Conservation (phyloP, 2,329 filamentous ascomycete species). For the Trichoderma polysporum region DNA sequence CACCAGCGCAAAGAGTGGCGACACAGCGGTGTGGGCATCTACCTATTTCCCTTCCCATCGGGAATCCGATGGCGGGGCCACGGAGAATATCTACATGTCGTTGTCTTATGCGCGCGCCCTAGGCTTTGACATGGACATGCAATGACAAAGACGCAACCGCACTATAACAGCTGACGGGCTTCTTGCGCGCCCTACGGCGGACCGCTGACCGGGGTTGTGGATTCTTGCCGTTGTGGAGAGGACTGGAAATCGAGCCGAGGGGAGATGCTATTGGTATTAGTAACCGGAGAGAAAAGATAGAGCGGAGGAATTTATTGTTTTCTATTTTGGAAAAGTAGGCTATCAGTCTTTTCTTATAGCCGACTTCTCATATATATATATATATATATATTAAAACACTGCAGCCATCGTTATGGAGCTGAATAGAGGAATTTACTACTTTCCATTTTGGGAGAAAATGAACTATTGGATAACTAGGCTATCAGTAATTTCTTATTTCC, state of each 20-base stretch:
- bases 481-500: too few relatives aligned
- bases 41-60: neutral
- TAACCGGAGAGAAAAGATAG: neutral
- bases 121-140: neutral
- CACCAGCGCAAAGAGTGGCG: neutral
- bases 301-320: neutral
- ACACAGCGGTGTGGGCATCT: neutral
- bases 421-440: too few relatives aligned
- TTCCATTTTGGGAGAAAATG: too few relatives aligned
- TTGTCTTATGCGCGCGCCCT: constrained; percentile 3
- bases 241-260: neutral
- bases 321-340: too few relatives aligned
- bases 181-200: constrained; percentile 8
- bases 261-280: neutral
- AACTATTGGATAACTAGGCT: too few relatives aligned
- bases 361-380: too few relatives aligned
- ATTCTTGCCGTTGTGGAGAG: neutral
- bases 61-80: neutral
- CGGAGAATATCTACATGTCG: neutral
- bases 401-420: too few relatives aligned
- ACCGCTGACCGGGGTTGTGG: neutral
- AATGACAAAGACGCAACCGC: neutral
- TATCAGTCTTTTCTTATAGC: too few relatives aligned
- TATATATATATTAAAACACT: too few relatives aligned
- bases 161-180: neutral